These are phyloP conservation scores for Teratosphaeria pseudoeucalypti DNA, from an alignment of 2,329 filamentous ascomycete genomes.

Conservation along the genomic window DNA sequence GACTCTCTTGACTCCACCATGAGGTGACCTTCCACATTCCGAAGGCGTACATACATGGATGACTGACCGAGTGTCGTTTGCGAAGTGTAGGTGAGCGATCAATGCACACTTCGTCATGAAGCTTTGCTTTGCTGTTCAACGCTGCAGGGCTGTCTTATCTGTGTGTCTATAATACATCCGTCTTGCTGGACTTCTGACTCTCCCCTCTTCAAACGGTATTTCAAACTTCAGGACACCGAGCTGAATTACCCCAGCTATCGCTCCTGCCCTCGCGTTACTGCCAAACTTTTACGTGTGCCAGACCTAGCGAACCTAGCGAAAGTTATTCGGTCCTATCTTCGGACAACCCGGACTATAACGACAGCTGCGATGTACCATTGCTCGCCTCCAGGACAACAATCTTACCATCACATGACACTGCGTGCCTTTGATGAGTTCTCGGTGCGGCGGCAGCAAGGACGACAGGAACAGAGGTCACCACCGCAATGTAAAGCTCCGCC, in stretches of 20 bases:
- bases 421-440: not conserved
- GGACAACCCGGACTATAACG: not conserved
- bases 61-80: not conserved
- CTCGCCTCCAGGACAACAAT: not conserved
- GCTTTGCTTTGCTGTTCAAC: not conserved
- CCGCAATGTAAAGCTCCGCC: not conserved
- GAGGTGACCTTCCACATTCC: constrained; percentile 1
- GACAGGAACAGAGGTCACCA: not conserved
- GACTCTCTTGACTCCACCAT: not conserved
- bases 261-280: not conserved
- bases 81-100: not conserved
- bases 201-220: not conserved
- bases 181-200: not conserved
- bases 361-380: not conserved
- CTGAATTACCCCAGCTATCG: not conserved
- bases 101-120: not conserved
- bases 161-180: not conserved
- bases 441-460: not conserved
- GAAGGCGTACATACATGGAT: not conserved
- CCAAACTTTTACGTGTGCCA: not conserved
- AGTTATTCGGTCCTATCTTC: not conserved
- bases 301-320: not conserved
- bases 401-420: not conserved
- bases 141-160: not conserved
- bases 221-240: not conserved